Percentiles rank a stretch among this genome's conserved stretches.
phyloP scores from a whole-genome alignment of 768 basidiomycete genomes.

The Mycena chlorophos region DNA sequence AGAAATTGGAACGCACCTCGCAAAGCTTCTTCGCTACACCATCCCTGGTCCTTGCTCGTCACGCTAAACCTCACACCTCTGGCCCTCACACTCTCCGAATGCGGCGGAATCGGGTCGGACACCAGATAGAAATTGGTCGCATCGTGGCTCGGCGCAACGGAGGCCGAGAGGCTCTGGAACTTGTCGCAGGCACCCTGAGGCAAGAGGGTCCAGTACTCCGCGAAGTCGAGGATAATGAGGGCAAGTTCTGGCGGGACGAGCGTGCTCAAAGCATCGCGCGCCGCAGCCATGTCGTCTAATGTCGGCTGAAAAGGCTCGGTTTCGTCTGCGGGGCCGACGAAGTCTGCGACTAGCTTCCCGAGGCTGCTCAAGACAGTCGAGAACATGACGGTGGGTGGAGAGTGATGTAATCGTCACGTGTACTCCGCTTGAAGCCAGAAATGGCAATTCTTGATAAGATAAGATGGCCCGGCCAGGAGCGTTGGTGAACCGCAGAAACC shows the following conservation, averaged over 20 bases:
- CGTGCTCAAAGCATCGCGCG: not conserved
- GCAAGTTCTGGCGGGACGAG: not conserved
- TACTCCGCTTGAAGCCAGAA: not conserved
- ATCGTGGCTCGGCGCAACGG: not conserved
- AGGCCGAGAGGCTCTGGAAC: not conserved
- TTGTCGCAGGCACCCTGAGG: not conserved
- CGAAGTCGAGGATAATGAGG: not conserved
- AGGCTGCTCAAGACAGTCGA: not conserved
- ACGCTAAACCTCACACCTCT: not conserved
- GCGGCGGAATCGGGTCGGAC: not conserved
- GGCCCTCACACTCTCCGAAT: not conserved
- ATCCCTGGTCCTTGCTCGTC: not conserved
- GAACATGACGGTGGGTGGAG: slow-evolving; percentile 1
- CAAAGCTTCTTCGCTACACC: not conserved
- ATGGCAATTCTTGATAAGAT: not conserved
- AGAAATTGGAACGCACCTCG: not conserved
- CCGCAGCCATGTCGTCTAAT: not conserved
- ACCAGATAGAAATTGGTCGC: not conserved
- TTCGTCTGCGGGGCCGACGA: not conserved
- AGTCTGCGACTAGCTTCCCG: not conserved
- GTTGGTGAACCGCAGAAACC: not conserved
- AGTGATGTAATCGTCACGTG: no score
- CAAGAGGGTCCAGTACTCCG: not conserved
- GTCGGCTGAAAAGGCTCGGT: not conserved
- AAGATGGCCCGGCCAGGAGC: not conserved